Conservation (phyloP, 1,139 yeast genomes). For the Debaryomycetaceae sp. region DNA sequence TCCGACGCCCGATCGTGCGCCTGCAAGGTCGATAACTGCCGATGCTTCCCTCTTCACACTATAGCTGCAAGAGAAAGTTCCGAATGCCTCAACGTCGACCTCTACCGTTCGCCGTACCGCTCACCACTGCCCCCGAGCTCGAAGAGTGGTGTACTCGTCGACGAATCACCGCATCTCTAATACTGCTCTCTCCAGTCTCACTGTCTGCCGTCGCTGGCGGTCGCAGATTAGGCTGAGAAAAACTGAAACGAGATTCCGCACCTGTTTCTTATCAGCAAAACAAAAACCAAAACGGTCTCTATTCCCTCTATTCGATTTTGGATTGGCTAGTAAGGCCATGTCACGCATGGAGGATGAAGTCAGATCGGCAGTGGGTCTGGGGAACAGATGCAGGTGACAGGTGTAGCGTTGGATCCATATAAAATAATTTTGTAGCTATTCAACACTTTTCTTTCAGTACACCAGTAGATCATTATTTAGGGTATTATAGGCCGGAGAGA, state of each 20-base stretch:
- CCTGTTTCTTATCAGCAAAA: neutral
- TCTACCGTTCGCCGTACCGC: too few species aligned
- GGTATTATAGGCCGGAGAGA: too few species aligned
- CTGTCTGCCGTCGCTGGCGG: neutral
- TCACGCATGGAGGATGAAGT: neutral
- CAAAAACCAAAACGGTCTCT: neutral
- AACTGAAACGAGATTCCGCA: neutral
- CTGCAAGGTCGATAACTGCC: neutral
- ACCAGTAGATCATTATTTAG: too few species aligned
- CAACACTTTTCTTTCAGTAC: neutral
- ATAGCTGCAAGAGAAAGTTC: too few species aligned
- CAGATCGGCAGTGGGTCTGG: neutral
- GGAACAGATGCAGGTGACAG: neutral
- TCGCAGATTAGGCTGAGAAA: neutral
- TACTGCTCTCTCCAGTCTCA: too few species aligned
- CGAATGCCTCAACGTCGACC: too few species aligned
- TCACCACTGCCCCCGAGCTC: too few species aligned
- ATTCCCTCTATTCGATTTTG: neutral
- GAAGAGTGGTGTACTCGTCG: too few species aligned
- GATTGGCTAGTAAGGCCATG: neutral
- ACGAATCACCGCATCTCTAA: too few species aligned
- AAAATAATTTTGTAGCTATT: neutral
- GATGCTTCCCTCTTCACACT: too few species aligned
- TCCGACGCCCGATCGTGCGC: neutral
- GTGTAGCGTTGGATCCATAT: neutral